Evolutionary conservation across 129 eudicot species (phyloP).

Genomic region (Rutidosis leptorrhynchoides): DNA sequence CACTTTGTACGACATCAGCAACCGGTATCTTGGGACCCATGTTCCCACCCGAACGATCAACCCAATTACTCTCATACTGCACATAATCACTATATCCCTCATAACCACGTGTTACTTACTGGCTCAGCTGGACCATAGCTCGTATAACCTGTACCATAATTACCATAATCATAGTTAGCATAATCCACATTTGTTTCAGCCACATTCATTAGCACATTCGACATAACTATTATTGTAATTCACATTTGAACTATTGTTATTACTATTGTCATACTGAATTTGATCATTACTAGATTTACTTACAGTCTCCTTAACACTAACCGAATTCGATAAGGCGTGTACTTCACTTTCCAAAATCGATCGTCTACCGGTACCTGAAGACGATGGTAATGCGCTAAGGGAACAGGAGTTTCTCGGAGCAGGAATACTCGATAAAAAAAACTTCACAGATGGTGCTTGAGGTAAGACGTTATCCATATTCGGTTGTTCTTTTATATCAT

Average conservation of each 20-base stretch:
- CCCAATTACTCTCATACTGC: conserved; percentile 65
- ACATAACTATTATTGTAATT: conserved; percentile 11
- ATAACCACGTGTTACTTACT: conserved; percentile 33
- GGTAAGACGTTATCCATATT: conserved; percentile 24
- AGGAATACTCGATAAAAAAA: conserved; percentile 68
- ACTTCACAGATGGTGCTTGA: conserved; percentile 46
- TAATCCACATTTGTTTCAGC: conserved; percentile 27
- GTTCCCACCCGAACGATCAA: conserved; percentile 38
- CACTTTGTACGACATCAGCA: conserved; percentile 31
- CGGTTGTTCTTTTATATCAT: conserved; percentile 37
- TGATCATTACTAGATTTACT: neutral
- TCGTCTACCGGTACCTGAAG: conserved; percentile 50
- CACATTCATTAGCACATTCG: conserved; percentile 21
- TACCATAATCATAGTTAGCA: conserved; percentile 37
- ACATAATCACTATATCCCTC: conserved; percentile 23
- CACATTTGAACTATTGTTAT: conserved; percentile 14
- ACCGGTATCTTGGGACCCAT: conserved; percentile 33
- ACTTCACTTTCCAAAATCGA: conserved; percentile 52
- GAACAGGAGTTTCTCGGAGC: conserved; percentile 64
- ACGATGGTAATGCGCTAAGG: conserved; percentile 49
- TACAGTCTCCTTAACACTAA: conserved; percentile 10
- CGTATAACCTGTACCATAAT: conserved; percentile 28
- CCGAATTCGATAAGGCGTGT: conserved; percentile 22
- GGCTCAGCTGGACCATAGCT: conserved; percentile 6
- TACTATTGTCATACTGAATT: conserved; percentile 16